A percentile compares a stretch with the other conserved stretches of the same genome.
phyloP scores from a whole-genome alignment of 305 asterid genomes.

The Fraxinus greggii region DNA sequence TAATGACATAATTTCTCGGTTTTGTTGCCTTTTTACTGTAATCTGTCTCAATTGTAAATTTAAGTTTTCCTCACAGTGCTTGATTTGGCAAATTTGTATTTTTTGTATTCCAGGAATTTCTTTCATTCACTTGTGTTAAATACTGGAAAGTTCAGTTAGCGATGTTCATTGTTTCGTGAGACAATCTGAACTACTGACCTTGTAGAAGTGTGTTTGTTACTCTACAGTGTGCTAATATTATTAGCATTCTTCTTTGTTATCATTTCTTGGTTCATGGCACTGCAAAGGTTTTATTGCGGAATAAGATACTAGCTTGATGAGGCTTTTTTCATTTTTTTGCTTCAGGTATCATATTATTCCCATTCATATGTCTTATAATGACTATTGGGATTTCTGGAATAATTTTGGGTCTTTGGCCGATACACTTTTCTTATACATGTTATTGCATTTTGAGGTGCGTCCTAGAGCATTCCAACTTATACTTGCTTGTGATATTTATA shows the following conservation, averaged over 20 bases:
- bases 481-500: conserved; percentile 3
- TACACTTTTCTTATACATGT: conserved; percentile 66
- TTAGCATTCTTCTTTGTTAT: background rate
- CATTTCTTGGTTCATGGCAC: background rate
- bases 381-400: conserved; percentile 55
- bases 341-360: conserved; percentile 74
- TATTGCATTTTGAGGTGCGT: conserved; percentile 70
- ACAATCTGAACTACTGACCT: background rate
- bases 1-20: background rate
- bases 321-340: conserved; percentile 1
- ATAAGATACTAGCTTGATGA: background rate
- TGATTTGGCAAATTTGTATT: background rate
- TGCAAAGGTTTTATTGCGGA: background rate
- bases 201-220: background rate
- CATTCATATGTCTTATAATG: conserved; percentile 56
- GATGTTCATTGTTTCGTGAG: background rate
- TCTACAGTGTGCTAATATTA: background rate
- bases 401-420: conserved; percentile 73
- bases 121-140: background rate
- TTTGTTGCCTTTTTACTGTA: background rate
- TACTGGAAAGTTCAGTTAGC: background rate
- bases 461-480: conserved; percentile 4
- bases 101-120: background rate
- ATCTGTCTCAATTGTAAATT: background rate
- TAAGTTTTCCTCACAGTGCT: background rate